Evolutionary conservation across 1,284 basidiomycete species (phyloP), one percentile per base, ranked within the genome.

Genomic region (Austroboletus rostrupii): DNA sequence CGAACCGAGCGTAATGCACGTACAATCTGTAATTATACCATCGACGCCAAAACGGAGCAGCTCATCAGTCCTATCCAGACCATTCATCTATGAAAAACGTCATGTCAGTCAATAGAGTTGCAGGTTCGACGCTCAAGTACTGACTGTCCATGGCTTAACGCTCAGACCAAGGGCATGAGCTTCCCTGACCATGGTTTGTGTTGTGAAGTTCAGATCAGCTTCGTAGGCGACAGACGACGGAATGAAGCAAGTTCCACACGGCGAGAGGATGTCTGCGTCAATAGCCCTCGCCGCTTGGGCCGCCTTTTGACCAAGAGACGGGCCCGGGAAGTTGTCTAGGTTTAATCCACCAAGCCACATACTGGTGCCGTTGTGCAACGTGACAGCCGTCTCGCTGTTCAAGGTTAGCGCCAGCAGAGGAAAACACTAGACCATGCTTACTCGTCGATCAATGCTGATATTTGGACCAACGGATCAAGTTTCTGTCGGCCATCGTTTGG

Each of bases 141-240:
- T 60, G 55, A 87, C 84, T 16, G 87, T 90, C 80, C 83, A 91
- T 5, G 86, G 83, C 55, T 81, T 80, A 45, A 91, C 82, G 14
- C 64, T 55, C 61, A 90, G 62, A 2, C 81, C 83, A 17, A 87
- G 72, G 35, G 72, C 57, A 61, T 88, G 85, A 0, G 87, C 82
- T 48, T 75, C 73, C 38, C 78, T 71, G 31, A 91, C 74, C 87
- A 90, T 88, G 23, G 73, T 75, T 58, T 73, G 68, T 3, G 83
- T 87, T 4, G 80, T 81, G 60, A 90, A 88, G 2, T 79, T 63
- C 57, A 75, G 83, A 2, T 74, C 79, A 0, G 67, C 59, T 45
- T 72, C 65, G 33, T 56, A 61, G 13, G 71, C 49, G 13, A 52
- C 51, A 28, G 49, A 54, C 5, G 53, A 38, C 11, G 65, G 64